Conservation (phyloP, 352 stramenopile species). For the Globisporangium cylindrosporum region DNA sequence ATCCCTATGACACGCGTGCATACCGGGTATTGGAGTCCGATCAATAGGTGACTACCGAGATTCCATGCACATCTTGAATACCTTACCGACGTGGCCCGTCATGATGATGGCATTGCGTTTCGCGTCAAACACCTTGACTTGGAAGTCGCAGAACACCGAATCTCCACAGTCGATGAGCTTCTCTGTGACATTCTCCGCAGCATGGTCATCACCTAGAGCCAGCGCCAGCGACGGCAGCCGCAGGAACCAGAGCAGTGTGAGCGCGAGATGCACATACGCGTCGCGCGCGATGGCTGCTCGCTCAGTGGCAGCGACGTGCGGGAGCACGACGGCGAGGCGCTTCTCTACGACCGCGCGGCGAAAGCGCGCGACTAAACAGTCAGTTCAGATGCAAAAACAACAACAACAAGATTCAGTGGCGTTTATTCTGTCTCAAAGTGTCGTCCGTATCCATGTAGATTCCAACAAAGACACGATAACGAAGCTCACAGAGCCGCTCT, state of each 20-base stretch:
- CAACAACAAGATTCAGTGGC: slow-evolving; percentile 4
- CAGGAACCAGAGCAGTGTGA: slow-evolving; percentile 57
- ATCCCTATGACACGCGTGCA: slow-evolving; percentile 20
- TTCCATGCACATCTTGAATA: not conserved
- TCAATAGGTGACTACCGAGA: not conserved
- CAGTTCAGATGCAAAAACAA: not conserved
- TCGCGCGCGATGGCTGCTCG: slow-evolving; percentile 24
- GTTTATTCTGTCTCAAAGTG: not conserved
- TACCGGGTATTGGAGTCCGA: no score
- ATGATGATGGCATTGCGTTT: slow-evolving; percentile 33
- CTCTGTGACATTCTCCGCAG: slow-evolving; percentile 10
- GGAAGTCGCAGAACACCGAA: slow-evolving; percentile 1
- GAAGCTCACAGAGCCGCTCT: not conserved
- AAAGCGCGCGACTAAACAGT: slow-evolving; percentile 40
- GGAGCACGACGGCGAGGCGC: slow-evolving; percentile 29
- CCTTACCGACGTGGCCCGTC: slow-evolving; percentile 43
- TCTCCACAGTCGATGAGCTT: slow-evolving; percentile 17
- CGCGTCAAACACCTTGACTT: not conserved
- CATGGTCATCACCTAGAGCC: not conserved
- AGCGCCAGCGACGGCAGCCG: slow-evolving; percentile 23
- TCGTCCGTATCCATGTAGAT: not conserved
- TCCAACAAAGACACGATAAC: slow-evolving; percentile 12
- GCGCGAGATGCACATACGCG: slow-evolving; percentile 29
- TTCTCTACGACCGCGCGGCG: slow-evolving; percentile 36
- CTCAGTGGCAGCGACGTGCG: slow-evolving; percentile 13